Conservation (phyloP, 768 basidiomycete species). For the Boletus pseudopeckii region DNA sequence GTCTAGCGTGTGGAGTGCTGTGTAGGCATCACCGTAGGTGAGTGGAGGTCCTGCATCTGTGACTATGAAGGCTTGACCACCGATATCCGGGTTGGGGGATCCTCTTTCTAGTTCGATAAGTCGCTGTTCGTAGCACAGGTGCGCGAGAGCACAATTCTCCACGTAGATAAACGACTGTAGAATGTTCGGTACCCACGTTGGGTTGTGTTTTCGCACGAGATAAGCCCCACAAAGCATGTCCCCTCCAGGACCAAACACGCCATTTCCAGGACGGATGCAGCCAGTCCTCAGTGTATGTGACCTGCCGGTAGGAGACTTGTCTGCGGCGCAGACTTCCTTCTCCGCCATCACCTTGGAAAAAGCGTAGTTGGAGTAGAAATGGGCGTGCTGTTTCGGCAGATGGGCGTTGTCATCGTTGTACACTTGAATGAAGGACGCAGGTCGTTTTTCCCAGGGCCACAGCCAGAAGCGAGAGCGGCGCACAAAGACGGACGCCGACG, state of each 20-base stretch:
- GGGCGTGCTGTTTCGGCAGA: conserved; percentile 50
- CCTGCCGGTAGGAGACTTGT: conserved; percentile 34
- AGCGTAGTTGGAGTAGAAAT: conserved; percentile 80
- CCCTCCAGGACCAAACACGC: conserved; percentile 71
- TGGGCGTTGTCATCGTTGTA: conserved; percentile 57
- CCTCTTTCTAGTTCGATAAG: conserved; percentile 52
- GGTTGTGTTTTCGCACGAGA: conserved; percentile 55
- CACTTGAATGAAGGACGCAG: conserved; percentile 56
- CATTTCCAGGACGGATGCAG: conserved; percentile 75
- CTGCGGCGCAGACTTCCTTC: conserved; percentile 39
- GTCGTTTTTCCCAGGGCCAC: conserved; percentile 72
- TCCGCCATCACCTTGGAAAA: conserved; percentile 63
- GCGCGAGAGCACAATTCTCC: conserved; percentile 71
- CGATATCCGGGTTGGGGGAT: conserved; percentile 55
- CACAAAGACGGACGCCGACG: conserved; percentile 64
- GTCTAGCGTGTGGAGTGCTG: conserved; percentile 51
- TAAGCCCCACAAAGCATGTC: conserved; percentile 67
- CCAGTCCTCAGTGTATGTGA: conserved; percentile 54
- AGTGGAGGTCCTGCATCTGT: conserved; percentile 62
- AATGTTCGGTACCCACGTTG: conserved; percentile 56
- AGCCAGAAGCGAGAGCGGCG: conserved; percentile 58
- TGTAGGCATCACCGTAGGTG: conserved; percentile 63
- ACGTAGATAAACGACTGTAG: conserved; percentile 69
- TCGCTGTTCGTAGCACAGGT: conserved; percentile 69
- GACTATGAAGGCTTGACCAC: conserved; percentile 67